A percentile compares a stretch with the other conserved stretches of the same genome.
phyloP scores from a whole-genome alignment of 257 asterid species.

The Solanum lycopersicoides region DNA sequence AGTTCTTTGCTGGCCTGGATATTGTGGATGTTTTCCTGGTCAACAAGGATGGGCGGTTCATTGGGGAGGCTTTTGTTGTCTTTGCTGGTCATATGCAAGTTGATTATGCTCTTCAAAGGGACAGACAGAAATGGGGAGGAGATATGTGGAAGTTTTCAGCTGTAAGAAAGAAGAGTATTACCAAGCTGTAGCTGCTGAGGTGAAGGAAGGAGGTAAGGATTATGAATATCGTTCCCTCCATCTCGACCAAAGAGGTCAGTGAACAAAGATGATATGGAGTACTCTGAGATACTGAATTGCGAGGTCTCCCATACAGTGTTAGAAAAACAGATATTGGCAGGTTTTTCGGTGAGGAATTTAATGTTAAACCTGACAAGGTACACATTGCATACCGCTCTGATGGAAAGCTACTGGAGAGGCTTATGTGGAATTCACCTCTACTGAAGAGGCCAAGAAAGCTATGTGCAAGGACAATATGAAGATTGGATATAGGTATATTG shows the following conservation, averaged over 20 bases:
- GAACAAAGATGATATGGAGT: conserved; percentile 71
- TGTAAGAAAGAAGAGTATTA: conserved; percentile 91
- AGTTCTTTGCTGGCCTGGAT: conserved; percentile 82
- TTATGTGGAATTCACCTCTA: conserved; percentile 60
- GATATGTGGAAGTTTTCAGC: conserved; percentile 89
- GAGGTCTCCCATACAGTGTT: conserved; percentile 85
- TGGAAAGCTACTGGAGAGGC: conserved; percentile 97
- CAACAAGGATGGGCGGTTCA: conserved; percentile 64
- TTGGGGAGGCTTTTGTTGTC: conserved; percentile 86
- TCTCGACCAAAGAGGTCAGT: conserved; percentile 55
- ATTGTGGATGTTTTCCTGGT: conserved; percentile 79
- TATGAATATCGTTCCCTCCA: conserved; percentile 33
- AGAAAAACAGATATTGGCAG: conserved; percentile 56
- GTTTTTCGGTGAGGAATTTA: conserved; percentile 61
- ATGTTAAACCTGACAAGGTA: conserved; percentile 52
- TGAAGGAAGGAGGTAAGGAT: conserved; percentile 35
- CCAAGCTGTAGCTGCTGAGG: conserved; percentile 78
- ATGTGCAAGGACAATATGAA: conserved; percentile 80
- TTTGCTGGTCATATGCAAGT: conserved; percentile 82
- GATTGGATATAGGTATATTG: conserved; percentile 84
- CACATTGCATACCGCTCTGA: conserved; percentile 61
- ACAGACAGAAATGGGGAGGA: conserved; percentile 86
- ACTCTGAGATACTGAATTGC: conserved; percentile 67
- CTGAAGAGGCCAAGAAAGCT: conserved; percentile 78
- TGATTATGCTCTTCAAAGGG: conserved; percentile 75